Conservation (phyloP, 768 basidiomycete genomes). For the Mycena epipterygia region DNA sequence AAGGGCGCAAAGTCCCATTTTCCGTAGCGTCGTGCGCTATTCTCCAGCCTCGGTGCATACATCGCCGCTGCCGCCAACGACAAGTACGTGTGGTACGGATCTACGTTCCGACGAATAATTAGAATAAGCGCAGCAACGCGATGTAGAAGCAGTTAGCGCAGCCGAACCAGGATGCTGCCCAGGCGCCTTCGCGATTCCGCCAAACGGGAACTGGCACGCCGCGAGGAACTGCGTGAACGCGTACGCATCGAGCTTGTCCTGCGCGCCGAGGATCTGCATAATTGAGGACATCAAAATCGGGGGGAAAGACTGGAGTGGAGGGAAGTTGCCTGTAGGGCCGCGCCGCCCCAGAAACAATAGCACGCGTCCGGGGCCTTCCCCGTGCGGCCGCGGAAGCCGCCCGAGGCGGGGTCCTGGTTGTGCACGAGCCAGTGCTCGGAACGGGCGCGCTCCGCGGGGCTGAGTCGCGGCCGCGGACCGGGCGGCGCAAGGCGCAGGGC, state of each 20-base stretch:
- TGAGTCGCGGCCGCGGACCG: constrained; percentile 42
- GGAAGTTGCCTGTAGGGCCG: constrained; percentile 74
- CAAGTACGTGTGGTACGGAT: constrained; percentile 96
- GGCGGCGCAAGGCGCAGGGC: constrained; percentile 69
- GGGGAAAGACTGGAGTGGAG: not conserved
- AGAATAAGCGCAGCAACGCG: not conserved
- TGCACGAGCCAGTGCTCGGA: constrained; percentile 85
- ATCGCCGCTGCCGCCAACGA: constrained; percentile 88
- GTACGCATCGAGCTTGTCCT: constrained; percentile 66
- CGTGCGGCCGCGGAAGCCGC: constrained; percentile 92
- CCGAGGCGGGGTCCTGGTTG: constrained; percentile 75
- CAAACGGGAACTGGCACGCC: constrained; percentile 87
- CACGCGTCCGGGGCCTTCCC: constrained; percentile 93
- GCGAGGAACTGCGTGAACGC: constrained; percentile 76
- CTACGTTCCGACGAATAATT: constrained; percentile 51
- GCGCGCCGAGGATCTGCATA: constrained; percentile 77
- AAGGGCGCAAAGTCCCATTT: constrained; percentile 71
- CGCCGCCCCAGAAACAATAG: constrained; percentile 97
- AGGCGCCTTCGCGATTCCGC: constrained; percentile 90
- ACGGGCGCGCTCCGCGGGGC: constrained; percentile 56
- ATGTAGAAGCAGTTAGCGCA: constrained; percentile 28
- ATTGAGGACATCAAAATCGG: not conserved
- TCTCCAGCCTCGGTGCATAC: constrained; percentile 58
- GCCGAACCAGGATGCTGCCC: constrained; percentile 88
- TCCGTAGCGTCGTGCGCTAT: constrained; percentile 39